Percentiles rank a stretch among this genome's conserved stretches.
phyloP scores from a whole-genome alignment of 805 yeast species.

The Candida oleophila region DNA sequence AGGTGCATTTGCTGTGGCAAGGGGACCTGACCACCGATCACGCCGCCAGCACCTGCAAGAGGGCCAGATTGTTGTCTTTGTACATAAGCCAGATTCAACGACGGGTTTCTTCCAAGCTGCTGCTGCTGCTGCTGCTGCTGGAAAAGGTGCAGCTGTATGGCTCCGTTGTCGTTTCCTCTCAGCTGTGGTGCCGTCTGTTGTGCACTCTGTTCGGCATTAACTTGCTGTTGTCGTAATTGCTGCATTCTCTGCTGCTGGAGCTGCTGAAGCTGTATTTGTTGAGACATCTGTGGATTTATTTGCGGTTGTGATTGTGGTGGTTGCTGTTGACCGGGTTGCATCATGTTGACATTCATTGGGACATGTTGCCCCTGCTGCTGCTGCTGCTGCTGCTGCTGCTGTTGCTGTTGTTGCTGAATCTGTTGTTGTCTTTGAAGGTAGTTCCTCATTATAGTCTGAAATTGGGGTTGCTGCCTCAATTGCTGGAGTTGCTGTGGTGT shows the following conservation, averaged over 20 bases:
- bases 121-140: slow-evolving; percentile 3
- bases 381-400: slow-evolving; percentile 21
- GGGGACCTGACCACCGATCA: slow-evolving; percentile 4
- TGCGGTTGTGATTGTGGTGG: slow-evolving; percentile 2
- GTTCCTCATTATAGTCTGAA: slow-evolving; percentile 38
- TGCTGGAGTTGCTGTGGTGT: slow-evolving; percentile 44
- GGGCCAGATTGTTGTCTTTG: not conserved
- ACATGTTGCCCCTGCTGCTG: slow-evolving; percentile 14
- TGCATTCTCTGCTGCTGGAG: slow-evolving; percentile 10
- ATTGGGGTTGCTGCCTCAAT: slow-evolving; percentile 41
- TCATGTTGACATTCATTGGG: slow-evolving; percentile 5
- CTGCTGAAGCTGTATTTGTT: slow-evolving; percentile 6
- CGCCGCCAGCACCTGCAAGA: not conserved
- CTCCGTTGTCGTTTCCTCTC: not conserved
- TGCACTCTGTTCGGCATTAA: not conserved
- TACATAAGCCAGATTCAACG: not conserved
- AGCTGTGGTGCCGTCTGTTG: not conserved
- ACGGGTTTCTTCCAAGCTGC: not conserved
- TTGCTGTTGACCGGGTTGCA: not conserved
- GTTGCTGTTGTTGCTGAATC: slow-evolving; percentile 38
- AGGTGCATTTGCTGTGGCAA: not conserved
- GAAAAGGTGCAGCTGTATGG: not conserved
- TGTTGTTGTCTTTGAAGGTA: slow-evolving; percentile 42
- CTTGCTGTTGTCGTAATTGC: slow-evolving; percentile 3
- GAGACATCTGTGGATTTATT: slow-evolving; percentile 1